phyloP scores from a whole-genome alignment of 768 basidiomycete genomes.

The Glaciozyma martinii region DNA sequence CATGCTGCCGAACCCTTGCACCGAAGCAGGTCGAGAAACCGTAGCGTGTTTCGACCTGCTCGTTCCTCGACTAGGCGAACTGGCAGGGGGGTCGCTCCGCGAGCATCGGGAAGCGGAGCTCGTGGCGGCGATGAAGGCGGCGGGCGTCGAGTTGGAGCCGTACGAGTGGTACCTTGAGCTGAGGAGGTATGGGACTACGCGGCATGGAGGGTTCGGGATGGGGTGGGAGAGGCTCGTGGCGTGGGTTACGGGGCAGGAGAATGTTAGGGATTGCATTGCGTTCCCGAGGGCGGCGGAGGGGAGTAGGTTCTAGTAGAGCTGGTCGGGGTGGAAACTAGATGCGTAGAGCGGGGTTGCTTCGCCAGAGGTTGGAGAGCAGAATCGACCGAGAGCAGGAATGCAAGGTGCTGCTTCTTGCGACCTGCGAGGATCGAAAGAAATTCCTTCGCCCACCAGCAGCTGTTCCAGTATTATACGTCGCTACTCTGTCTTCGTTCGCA shows the following conservation, averaged over 20 bases:
- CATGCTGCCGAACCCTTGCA: conserved; percentile 52
- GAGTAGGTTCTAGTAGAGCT: conserved; percentile 15
- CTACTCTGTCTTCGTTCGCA: too few relatives aligned
- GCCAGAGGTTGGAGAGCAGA: too few relatives aligned
- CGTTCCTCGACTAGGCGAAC: conserved; percentile 76
- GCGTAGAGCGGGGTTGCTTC: too few relatives aligned
- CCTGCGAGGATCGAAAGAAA: too few relatives aligned
- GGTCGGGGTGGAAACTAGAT: too few relatives aligned
- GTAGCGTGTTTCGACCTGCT: conserved; percentile 95
- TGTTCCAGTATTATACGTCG: too few relatives aligned
- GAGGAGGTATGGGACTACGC: conserved; percentile 71
- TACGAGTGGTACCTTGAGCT: conserved; percentile 65
- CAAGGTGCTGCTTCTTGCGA: too few relatives aligned
- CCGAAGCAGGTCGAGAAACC: conserved; percentile 41
- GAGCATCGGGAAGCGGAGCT: conserved; percentile 59
- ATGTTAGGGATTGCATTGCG: conserved; percentile 83
- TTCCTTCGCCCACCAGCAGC: too few relatives aligned
- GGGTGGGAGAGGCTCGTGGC: conserved; percentile 85
- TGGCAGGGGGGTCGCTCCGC: conserved; percentile 83
- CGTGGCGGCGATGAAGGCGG: conserved; percentile 46
- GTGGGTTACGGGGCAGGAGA: conserved; percentile 78
- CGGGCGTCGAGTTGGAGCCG: conserved; percentile 44
- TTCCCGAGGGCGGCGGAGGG: conserved; percentile 56
- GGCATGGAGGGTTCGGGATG: conserved; percentile 92
- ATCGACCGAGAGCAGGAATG: too few relatives aligned